phyloP scores from a whole-genome alignment of 164 flowering plant genomes.

The Berberis thunbergii region DNA sequence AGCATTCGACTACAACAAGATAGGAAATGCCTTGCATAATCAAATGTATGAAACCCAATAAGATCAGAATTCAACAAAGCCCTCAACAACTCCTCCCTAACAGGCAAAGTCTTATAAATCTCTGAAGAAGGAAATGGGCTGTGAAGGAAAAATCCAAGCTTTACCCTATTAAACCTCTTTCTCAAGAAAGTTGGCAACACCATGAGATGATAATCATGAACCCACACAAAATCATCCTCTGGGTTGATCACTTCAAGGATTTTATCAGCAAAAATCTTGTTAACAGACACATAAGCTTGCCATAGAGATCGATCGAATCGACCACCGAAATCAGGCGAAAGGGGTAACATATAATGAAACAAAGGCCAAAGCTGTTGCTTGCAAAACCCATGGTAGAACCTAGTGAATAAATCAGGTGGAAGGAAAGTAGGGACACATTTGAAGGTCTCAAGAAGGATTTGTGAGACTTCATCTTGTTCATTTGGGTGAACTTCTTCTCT shows the following conservation, averaged over 20 bases:
- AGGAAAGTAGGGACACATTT: constrained; percentile 16
- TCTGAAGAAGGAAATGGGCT: constrained; percentile 18
- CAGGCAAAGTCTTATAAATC: constrained; percentile 14
- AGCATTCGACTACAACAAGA: constrained; percentile 18
- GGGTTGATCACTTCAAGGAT: constrained; percentile 18
- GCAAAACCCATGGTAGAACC: constrained; percentile 16
- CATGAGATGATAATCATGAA: constrained; percentile 18
- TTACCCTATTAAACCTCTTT: constrained; percentile 14
- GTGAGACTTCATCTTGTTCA: constrained; percentile 17
- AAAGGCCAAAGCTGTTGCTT: constrained; percentile 15
- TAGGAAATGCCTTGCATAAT: constrained; percentile 14
- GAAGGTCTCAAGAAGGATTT: constrained; percentile 7
- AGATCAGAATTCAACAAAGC: constrained; percentile 11
- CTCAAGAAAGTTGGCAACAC: constrained; percentile 14
- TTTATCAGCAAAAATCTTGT: constrained; percentile 18
- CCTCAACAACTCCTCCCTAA: constrained; percentile 11
- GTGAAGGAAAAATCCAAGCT: constrained; percentile 12
- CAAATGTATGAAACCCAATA: constrained; percentile 14
- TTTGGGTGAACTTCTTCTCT: constrained; percentile 8
- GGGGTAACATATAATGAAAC: constrained; percentile 17
- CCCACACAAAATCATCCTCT: constrained; percentile 16
- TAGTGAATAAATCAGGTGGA: constrained; percentile 11
- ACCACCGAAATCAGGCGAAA: constrained; percentile 15
- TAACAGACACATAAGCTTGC: constrained; percentile 16
- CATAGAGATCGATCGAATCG: constrained; percentile 15